These are phyloP conservation scores for Stylonectria norvegica DNA, from an alignment of 2,329 filamentous ascomycete genomes.

Conservation along the genomic window DNA sequence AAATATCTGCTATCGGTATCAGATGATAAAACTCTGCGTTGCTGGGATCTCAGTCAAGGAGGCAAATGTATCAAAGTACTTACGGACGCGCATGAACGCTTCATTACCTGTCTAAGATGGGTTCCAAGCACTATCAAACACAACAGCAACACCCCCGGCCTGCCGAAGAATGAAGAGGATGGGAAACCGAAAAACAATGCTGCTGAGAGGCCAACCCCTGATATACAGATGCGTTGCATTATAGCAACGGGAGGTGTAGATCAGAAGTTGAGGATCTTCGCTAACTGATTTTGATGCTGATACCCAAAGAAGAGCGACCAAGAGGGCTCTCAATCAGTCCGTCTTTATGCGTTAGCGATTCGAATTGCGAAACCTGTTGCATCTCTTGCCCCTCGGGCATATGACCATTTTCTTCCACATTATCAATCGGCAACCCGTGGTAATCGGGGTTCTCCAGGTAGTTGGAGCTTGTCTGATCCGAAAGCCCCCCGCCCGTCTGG, in stretches of 20 bases:
- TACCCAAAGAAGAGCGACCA: too few species aligned
- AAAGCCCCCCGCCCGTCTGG: too few species aligned
- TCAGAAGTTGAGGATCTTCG: too few species aligned
- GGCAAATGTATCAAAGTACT: slow-evolving; percentile 84
- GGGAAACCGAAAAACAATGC: slow-evolving; percentile 19
- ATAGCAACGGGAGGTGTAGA: slow-evolving; percentile 87
- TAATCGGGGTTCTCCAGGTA: too few species aligned
- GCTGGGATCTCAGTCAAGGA: slow-evolving; percentile 90
- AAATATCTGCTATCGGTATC: slow-evolving; percentile 83
- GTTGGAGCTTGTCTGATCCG: too few species aligned
- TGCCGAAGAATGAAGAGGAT: slow-evolving; percentile 18
- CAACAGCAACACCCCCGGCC: slow-evolving; percentile 8
- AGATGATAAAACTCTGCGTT: slow-evolving; percentile 88
- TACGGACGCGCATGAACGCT: slow-evolving; percentile 76
- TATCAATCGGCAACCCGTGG: too few species aligned
- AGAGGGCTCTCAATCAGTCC: too few species aligned
- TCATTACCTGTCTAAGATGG: slow-evolving; percentile 85
- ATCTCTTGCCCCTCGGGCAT: too few species aligned
- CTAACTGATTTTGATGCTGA: too few species aligned
- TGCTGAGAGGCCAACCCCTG: slow-evolving; percentile 25
- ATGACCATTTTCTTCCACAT: too few species aligned
- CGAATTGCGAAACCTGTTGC: too few species aligned
- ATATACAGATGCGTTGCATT: slow-evolving; percentile 72
- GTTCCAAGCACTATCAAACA: slow-evolving; percentile 53
- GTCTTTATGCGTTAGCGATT: too few species aligned